These are phyloP conservation scores for Phialocephala sp. DNA, from an alignment of 2,329 filamentous ascomycete species.

Conservation along the genomic window DNA sequence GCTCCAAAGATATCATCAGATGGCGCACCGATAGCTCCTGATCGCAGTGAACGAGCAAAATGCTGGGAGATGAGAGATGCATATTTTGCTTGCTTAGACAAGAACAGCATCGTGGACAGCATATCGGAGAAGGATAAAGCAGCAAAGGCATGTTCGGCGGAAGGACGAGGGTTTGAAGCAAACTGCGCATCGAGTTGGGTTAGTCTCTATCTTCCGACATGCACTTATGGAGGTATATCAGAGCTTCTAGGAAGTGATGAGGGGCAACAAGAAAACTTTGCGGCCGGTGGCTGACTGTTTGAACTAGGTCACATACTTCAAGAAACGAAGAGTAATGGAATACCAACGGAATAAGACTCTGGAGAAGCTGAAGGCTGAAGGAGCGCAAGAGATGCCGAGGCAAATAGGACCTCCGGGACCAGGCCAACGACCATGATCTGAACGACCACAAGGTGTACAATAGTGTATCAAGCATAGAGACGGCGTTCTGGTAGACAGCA, in stretches of 20 bases:
- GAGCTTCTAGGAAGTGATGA: neutral
- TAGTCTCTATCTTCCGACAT: conserved; percentile 46
- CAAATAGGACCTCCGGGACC: conserved; percentile 32
- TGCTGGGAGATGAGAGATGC: conserved; percentile 91
- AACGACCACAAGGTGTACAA: conserved; percentile 19
- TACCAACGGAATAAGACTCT: conserved; percentile 82
- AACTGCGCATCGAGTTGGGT: conserved; percentile 94
- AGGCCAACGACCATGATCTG: conserved; percentile 24
- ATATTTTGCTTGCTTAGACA: conserved; percentile 89
- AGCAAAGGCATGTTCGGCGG: conserved; percentile 61
- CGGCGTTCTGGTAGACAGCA: conserved; percentile 5
- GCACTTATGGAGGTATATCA: neutral
- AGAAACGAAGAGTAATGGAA: conserved; percentile 93
- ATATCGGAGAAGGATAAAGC: conserved; percentile 62
- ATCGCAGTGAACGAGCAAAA: conserved; percentile 76
- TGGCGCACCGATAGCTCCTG: conserved; percentile 78
- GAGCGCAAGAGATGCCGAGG: conserved; percentile 64
- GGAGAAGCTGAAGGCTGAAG: conserved; percentile 75
- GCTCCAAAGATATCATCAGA: conserved; percentile 55
- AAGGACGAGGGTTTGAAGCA: conserved; percentile 73
- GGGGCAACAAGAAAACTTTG: neutral
- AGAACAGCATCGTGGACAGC: conserved; percentile 79
- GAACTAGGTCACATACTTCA: conserved; percentile 92
- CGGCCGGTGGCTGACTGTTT: conserved; percentile 24
- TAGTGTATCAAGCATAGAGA: conserved; percentile 19